These are phyloP conservation scores for Rhynchosporium agropyri DNA, from an alignment of 2,329 filamentous ascomycete genomes.

Conservation along the genomic window DNA sequence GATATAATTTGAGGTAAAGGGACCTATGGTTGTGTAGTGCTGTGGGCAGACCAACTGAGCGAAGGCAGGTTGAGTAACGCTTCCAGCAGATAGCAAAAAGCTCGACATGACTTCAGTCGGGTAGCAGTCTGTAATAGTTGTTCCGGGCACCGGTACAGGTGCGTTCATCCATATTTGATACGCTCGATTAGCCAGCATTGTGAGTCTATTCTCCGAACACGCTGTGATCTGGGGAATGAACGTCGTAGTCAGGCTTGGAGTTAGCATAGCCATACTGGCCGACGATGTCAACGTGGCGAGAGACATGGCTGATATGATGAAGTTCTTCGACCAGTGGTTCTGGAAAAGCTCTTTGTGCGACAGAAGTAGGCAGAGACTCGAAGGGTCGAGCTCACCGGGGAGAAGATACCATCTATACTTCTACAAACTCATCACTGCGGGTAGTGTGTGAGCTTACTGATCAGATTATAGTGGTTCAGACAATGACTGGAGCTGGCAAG, in stretches of 20 bases:
- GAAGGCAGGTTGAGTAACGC: conserved; percentile 33
- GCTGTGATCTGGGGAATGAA: conserved; percentile 28
- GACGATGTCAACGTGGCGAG: conserved; percentile 4
- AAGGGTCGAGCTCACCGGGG: neutral
- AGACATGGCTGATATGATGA: neutral
- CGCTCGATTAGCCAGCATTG: conserved; percentile 33
- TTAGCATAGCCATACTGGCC: conserved; percentile 12
- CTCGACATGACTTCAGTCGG: conserved; percentile 33
- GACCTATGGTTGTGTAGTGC: conserved; percentile 27
- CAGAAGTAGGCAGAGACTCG: neutral
- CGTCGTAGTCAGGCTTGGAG: conserved; percentile 27
- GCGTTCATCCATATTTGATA: conserved; percentile 34
- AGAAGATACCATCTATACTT: neutral
- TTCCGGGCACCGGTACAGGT: conserved; percentile 32
- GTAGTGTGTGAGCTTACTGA: neutral
- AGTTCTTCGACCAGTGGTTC: neutral
- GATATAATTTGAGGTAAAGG: conserved; percentile 36
- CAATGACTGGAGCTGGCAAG: neutral
- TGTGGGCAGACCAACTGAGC: conserved; percentile 33
- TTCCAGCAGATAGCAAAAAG: conserved; percentile 26
- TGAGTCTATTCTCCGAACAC: conserved; percentile 33
- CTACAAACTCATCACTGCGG: neutral
- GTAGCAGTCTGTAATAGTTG: conserved; percentile 34
- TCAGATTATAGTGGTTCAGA: neutral
- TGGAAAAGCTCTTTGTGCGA: neutral